Percentiles rank a stretch among this genome's conserved stretches.
phyloP scores from a whole-genome alignment of 106 monocot species.

The Platanthera zijinensis region DNA sequence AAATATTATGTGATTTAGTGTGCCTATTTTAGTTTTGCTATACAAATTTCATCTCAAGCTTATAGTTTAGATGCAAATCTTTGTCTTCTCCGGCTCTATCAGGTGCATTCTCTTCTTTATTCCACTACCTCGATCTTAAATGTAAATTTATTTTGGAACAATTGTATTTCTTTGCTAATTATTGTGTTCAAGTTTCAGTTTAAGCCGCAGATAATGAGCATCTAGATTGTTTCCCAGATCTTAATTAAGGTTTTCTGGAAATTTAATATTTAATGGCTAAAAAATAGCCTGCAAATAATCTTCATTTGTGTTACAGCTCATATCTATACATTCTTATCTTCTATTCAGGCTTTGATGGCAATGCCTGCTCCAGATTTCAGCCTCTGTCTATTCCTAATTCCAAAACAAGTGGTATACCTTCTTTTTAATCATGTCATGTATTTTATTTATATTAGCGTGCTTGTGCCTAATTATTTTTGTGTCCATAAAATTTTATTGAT shows the following conservation, averaged over 20 bases:
- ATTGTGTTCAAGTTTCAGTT: conserved; percentile 40
- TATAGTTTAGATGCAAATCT: conserved; percentile 99
- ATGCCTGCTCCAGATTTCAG: conserved; percentile 93
- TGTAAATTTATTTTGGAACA: not conserved
- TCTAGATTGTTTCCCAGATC: conserved; percentile 63
- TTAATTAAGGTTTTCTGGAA: conserved; percentile 68
- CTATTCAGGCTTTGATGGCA: conserved; percentile 91
- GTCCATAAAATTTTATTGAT: too few species aligned
- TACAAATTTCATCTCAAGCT: conserved; percentile 75
- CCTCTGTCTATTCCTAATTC: conserved; percentile 91
- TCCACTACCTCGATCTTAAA: not conserved
- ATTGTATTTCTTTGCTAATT: not conserved
- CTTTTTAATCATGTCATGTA: too few species aligned
- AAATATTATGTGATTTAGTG: not conserved
- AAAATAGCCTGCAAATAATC: not conserved
- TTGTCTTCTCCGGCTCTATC: conserved; percentile 94
- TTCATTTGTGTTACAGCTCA: too few species aligned
- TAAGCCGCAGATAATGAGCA: conserved; percentile 79
- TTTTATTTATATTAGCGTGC: too few species aligned
- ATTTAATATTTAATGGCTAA: not conserved
- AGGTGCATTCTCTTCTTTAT: conserved; percentile 35
- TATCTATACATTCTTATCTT: conserved; percentile 7
- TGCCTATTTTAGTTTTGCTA: not conserved
- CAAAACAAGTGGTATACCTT: conserved; percentile 80
- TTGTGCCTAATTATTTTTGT: too few species aligned